Conservation (phyloP, 2,329 filamentous ascomycete species). For the Fusarium zealandicum region DNA sequence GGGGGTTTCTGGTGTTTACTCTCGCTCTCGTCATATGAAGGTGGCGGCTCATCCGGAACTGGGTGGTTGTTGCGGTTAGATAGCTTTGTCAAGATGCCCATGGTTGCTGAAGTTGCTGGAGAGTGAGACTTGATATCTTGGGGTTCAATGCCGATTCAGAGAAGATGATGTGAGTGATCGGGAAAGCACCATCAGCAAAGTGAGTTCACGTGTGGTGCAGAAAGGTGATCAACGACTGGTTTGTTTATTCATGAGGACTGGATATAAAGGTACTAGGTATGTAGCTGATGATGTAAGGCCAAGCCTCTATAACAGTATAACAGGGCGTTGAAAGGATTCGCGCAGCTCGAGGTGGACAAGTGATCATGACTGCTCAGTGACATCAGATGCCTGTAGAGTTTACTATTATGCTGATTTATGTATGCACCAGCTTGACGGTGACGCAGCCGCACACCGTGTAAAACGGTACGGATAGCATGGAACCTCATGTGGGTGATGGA, state of each 20-base stretch:
- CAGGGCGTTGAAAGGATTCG: too few relatives aligned
- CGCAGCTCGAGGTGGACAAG: too few relatives aligned
- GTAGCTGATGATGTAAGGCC: too few relatives aligned
- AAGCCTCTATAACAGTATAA: too few relatives aligned
- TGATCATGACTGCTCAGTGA: too few relatives aligned
- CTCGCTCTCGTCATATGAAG: slow-evolving; percentile 20
- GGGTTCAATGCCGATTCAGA: background rate
- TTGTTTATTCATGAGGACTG: too few relatives aligned
- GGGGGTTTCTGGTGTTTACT: background rate
- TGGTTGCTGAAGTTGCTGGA: background rate
- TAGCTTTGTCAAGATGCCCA: slow-evolving; percentile 3
- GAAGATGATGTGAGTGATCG: background rate
- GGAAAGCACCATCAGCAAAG: too few relatives aligned
- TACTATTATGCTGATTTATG: background rate
- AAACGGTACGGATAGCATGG: slow-evolving; percentile 9
- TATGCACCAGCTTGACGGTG: background rate
- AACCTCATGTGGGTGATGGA: slow-evolving; percentile 2
- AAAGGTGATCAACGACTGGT: background rate
- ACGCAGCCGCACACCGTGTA: background rate
- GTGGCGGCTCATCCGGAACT: slow-evolving; percentile 14
- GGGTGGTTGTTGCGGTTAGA: background rate
- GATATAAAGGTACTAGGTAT: too few relatives aligned
- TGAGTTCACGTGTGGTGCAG: too few relatives aligned
- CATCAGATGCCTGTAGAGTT: background rate
- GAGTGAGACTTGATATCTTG: background rate